Conservation (phyloP, 2,329 filamentous ascomycete genomes). For the Scytalidium sp. region DNA sequence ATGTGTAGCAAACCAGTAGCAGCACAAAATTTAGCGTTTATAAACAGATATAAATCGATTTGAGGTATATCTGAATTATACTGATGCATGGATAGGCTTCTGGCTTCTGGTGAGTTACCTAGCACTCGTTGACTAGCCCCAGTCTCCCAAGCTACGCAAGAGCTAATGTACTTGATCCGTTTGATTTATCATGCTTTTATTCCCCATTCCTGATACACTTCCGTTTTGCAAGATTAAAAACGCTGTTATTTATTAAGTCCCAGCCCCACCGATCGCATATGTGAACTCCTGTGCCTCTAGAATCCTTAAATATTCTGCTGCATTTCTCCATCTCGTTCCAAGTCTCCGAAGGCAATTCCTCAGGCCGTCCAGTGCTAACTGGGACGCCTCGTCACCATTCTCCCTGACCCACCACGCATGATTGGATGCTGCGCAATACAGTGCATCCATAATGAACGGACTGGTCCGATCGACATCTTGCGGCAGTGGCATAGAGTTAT, state of each 20-base stretch:
- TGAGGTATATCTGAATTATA: too few species aligned
- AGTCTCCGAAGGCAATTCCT: constrained; percentile 27
- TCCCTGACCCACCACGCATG: constrained; percentile 36
- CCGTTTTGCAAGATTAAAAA: not conserved
- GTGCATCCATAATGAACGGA: constrained; percentile 33
- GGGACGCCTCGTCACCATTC: constrained; percentile 28
- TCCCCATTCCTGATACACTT: too few species aligned
- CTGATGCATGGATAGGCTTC: too few species aligned
- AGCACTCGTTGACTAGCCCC: too few species aligned
- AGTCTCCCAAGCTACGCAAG: too few species aligned
- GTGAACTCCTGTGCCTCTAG: constrained; percentile 33
- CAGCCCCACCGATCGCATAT: constrained; percentile 16
- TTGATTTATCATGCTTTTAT: too few species aligned
- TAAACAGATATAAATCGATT: too few species aligned
- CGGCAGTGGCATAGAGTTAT: constrained; percentile 14
- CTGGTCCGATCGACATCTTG: constrained; percentile 27
- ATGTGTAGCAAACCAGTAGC: not conserved
- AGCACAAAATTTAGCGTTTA: too few species aligned
- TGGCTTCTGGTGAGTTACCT: too few species aligned
- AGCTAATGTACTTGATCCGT: too few species aligned
- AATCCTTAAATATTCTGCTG: constrained; percentile 33
- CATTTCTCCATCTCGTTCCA: constrained; percentile 32
- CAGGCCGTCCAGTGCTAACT: constrained; percentile 27
- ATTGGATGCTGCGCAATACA: constrained; percentile 35
- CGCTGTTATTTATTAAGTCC: not conserved